Conservation (phyloP, 192 early-diverging fungal species). For the Mortierella alpina region DNA sequence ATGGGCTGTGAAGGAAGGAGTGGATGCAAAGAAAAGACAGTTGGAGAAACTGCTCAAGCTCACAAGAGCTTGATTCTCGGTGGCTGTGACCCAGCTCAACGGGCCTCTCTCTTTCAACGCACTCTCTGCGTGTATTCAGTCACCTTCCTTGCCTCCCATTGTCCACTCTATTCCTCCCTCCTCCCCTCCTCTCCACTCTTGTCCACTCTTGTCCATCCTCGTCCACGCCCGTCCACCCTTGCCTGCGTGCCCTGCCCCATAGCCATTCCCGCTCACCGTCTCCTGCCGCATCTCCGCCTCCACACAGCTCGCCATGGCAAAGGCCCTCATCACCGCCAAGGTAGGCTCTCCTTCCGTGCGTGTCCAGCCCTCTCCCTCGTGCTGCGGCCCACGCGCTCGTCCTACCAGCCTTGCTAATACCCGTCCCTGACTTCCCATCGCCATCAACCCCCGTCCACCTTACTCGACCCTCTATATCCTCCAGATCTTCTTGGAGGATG, state of each 20-base stretch:
- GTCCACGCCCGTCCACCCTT: no score
- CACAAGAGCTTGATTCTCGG: no score
- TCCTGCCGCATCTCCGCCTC: no score
- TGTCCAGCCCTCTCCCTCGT: not conserved
- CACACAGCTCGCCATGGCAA: conserved; percentile 4
- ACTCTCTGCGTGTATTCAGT: no score
- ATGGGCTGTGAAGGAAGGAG: not conserved
- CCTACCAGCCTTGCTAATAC: not conserved
- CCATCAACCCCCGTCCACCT: not conserved
- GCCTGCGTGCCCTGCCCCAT: no score
- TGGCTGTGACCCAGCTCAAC: no score
- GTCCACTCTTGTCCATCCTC: no score
- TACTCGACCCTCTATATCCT: not conserved
- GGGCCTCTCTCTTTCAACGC: no score
- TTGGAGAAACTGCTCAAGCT: no score
- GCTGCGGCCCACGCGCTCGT: not conserved
- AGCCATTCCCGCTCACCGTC: no score
- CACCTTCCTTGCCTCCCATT: not conserved
- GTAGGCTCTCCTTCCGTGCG: not conserved
- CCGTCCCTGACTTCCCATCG: not conserved
- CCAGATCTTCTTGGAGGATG: conserved; percentile 56
- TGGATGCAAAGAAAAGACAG: not conserved
- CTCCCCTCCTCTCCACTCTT: no score
- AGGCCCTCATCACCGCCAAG: conserved; percentile 32
- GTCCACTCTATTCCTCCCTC: no score